Evolutionary conservation across 2,329 filamentous ascomycete genomes (phyloP).

Genomic region (Colletotrichum sp.): DNA sequence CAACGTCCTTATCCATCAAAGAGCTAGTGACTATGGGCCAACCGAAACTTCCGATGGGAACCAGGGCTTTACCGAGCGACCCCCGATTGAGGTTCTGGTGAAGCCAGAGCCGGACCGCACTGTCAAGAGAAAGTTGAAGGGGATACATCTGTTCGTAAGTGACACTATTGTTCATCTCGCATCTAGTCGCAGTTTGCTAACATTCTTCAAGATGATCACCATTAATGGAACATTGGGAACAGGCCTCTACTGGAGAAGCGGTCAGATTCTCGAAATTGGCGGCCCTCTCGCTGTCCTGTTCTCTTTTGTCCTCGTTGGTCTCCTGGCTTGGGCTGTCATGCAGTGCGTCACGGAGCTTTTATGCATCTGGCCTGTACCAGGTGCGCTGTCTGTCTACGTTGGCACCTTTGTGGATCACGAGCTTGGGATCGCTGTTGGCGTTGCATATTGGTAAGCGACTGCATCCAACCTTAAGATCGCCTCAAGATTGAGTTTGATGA

Average conservation of each 20-base stretch:
- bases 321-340: constrained; percentile 34
- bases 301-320: constrained; percentile 30
- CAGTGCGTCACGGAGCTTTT: constrained; percentile 34
- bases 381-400: constrained; percentile 34
- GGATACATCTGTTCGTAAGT: constrained; percentile 27
- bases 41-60: background rate
- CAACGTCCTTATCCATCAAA: background rate
- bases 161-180: background rate
- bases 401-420: constrained; percentile 36
- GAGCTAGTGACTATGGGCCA: background rate
- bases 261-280: constrained; percentile 31
- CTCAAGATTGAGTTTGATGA: background rate
- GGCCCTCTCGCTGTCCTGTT: constrained; percentile 30
- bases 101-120: constrained; percentile 17
- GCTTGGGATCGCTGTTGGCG: constrained; percentile 34
- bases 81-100: background rate
- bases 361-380: constrained; percentile 36
- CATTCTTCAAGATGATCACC: background rate
- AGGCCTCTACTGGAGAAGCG: constrained; percentile 33
- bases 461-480: background rate
- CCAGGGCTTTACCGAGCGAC: background rate
- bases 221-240: constrained; percentile 31
- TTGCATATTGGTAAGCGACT: constrained; percentile 35
- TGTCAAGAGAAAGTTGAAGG: constrained; percentile 28
- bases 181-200: background rate